Evolutionary conservation across 139 green algal genomes (phyloP), one percentile per base, ranked within the genome.

Genomic region (Volvox reticuliferus): DNA sequence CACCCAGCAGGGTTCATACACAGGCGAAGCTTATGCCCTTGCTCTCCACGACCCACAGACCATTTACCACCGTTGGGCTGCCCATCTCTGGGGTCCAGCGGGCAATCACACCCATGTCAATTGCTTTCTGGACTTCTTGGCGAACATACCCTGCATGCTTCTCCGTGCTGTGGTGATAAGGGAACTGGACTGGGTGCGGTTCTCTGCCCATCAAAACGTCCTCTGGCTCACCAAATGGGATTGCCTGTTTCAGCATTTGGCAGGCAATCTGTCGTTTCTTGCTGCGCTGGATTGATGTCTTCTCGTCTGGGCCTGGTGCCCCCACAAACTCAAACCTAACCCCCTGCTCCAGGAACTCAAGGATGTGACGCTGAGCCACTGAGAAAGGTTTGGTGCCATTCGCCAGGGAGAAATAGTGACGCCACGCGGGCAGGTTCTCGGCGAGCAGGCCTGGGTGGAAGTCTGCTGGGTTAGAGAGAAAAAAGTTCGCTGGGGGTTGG

Each of bases 1-100:
- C 35, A 80, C 1, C 22, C 35, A 69, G 68, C 68, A 80, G 81
- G 81, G 61, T 76, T 77, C 26, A 87, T 61, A 62, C 81, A 87
- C 61, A 87, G 55, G 61, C 81, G 81, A 24, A 6, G 14, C 81
- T 87, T 87, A 9, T 9, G 18, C 73, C 73, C n/a, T 24, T 37
- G 62, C 20, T 18, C 20, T 55, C 73, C 13, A 80, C 73, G 28
- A 80, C 26, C 3, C 73, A 32, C 24, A 80, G 73, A 12, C 73
- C 73, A 50, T 80, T 80, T 30, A 80, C 20, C 9, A 80, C 73
- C 13, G 73, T 80, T 12, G 73, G 73, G n/a, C 30, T 6, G 12
- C 73, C 73, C 73, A 80, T 80, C 6, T 80, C 73, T 44, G 73
- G n/a, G 16, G 73, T 55, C 73, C 73, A 80, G 12, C 30, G n/a